phyloP scores from a whole-genome alignment of 2,329 filamentous ascomycete genomes.

The Nothopassalora personata region DNA sequence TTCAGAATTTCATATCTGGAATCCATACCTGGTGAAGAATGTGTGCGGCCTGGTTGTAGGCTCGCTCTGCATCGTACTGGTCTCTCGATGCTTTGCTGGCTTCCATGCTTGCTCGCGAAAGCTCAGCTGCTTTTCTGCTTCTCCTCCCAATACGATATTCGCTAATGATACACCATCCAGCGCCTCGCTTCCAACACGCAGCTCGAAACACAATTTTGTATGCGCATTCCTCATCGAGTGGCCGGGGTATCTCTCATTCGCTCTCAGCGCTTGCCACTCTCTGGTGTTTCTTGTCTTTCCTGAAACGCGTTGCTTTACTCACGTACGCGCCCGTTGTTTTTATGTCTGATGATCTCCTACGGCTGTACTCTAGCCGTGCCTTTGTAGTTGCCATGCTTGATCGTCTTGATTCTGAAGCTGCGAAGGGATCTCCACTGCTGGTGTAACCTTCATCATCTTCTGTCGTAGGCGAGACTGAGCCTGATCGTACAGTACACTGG shows the following conservation, averaged over 20 bases:
- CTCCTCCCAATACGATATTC: not conserved
- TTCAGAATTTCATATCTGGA: not conserved
- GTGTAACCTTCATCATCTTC: slow-evolving; percentile 28
- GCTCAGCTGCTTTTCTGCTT: not conserved
- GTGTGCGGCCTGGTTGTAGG: not conserved
- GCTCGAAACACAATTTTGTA: not conserved
- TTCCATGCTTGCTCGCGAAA: not conserved
- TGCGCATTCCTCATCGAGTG: not conserved
- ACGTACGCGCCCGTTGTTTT: slow-evolving; percentile 23
- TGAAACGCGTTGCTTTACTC: slow-evolving; percentile 23
- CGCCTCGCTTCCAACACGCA: slow-evolving; percentile 11
- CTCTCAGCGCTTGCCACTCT: slow-evolving; percentile 18
- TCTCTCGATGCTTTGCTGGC: not conserved
- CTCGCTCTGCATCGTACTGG: not conserved
- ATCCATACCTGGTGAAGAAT: not conserved
- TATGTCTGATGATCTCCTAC: slow-evolving; percentile 22
- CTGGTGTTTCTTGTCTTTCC: slow-evolving; percentile 18
- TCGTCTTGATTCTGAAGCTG: slow-evolving; percentile 13
- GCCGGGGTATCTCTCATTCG: slow-evolving; percentile 6
- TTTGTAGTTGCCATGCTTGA: slow-evolving; percentile 18
- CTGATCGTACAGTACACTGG: slow-evolving; percentile 33
- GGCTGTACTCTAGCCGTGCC: slow-evolving; percentile 10
- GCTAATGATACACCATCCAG: slow-evolving; percentile 7
- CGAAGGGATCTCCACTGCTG: slow-evolving; percentile 12
- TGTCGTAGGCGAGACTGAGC: not conserved